Percentiles rank a stretch among this genome's conserved stretches.
These are phyloP conservation scores for Trifolium repens DNA, from an alignment of 306 rosid genomes.

Conservation along the genomic window DNA sequence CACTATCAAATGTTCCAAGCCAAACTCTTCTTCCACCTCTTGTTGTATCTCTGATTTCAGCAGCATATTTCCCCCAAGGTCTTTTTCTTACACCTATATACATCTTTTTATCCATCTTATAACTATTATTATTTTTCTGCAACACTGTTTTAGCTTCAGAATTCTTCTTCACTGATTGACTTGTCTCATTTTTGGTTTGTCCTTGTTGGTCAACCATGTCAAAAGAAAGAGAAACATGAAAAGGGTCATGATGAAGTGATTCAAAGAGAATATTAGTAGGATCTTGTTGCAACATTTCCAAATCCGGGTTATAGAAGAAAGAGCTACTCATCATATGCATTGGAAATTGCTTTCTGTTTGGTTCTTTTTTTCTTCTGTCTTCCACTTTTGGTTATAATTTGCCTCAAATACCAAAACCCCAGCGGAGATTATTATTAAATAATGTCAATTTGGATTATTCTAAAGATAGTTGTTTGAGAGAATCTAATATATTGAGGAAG, in stretches of 20 bases:
- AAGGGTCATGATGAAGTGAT: neutral
- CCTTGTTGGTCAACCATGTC: conserved; percentile 42
- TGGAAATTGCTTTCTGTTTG: neutral
- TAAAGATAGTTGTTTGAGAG: neutral
- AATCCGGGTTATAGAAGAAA: neutral
- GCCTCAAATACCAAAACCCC: neutral
- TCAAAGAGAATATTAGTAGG: conserved; percentile 3
- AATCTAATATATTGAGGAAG: neutral
- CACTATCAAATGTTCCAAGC: conserved; percentile 81
- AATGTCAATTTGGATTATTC: conserved; percentile 8
- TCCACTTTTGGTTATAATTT: neutral
- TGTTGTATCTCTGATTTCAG: conserved; percentile 80
- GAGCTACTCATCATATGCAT: conserved; percentile 20
- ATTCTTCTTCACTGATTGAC: neutral
- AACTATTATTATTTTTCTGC: neutral
- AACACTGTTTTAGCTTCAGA: neutral
- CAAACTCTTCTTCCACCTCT: conserved; percentile 71
- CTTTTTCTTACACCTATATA: conserved; percentile 66
- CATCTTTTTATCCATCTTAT: neutral
- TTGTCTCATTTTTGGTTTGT: neutral
- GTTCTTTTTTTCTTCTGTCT: neutral
- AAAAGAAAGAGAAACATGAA: conserved; percentile 41
- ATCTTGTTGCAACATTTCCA: conserved; percentile 11
- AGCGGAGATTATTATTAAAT: neutral
- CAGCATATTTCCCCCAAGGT: conserved; percentile 85